Conservation (phyloP, 108 stramenopile genomes). For the Cyclotella kingstonii region DNA sequence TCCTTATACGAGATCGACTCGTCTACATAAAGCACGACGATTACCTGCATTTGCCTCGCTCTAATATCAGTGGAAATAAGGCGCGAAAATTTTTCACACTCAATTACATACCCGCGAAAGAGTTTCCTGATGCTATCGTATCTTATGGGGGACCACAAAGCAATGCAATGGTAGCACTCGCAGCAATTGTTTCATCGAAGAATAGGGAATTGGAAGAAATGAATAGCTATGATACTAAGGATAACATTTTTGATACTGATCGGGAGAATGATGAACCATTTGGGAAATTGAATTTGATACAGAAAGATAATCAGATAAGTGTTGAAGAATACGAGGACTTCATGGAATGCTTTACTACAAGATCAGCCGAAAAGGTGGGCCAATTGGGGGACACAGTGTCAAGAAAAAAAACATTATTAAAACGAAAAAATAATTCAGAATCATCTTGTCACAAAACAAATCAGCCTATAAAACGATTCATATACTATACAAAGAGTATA, state of each 20-base stretch:
- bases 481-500: slow-evolving; percentile 89
- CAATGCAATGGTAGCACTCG: slow-evolving; percentile 92
- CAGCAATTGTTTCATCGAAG: slow-evolving; percentile 77
- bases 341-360: neutral
- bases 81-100: slow-evolving; percentile 76
- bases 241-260: neutral
- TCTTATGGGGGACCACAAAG: slow-evolving; percentile 92
- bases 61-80: slow-evolving; percentile 82
- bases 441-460: neutral
- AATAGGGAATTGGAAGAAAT: slow-evolving; percentile 40
- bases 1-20: slow-evolving; percentile 52
- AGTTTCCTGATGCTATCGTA: slow-evolving; percentile 76
- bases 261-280: slow-evolving; percentile 5
- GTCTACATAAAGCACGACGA: slow-evolving; percentile 83
- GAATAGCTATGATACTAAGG: neutral
- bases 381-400: too few species aligned
- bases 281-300: slow-evolving; percentile 23
- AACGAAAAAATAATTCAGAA: neutral
- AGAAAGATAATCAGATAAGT: slow-evolving; percentile 17
- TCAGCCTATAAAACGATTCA: slow-evolving; percentile 54
- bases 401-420: neutral
- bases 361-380: slow-evolving; percentile 2
- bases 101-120: slow-evolving; percentile 45
- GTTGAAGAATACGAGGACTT: slow-evolving; percentile 15
- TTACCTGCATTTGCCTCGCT: slow-evolving; percentile 53